Evolutionary conservation across 1,284 basidiomycete species (phyloP), one percentile per base, ranked within the genome.

Genomic region (Ceratobasidium sp.): DNA sequence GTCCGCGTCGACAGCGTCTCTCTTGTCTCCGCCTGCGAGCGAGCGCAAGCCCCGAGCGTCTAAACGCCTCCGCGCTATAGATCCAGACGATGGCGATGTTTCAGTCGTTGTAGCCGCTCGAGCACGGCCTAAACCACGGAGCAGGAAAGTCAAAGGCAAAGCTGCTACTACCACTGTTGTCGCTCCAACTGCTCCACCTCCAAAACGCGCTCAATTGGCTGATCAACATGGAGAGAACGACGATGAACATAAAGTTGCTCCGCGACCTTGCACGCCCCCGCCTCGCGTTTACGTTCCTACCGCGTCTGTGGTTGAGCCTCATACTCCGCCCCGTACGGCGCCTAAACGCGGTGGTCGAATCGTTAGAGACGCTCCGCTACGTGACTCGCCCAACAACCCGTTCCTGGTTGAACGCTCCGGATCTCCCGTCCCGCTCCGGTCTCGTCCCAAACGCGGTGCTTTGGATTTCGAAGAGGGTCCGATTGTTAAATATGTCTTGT

Each of bases 371-470:
- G 77, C 39, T 1, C 80, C 80, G 7, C 51, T 78, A 13, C 70
- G 80, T 28, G 80, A 81, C 69, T 80, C 77, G 70, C 80, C 80
- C 33, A 81, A 81, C 67, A 81, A 81, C 63, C 80, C 80, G 40
- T 81, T 81, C 80, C 33, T 81, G 23, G 44, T 76, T 42, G 53
- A 68, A 42, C 53, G 64, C 28, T 23, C 75, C 18, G 42, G 49
- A 6, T 28, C 72, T 26, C 39, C 76, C 15, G 49, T 46, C 18
- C 56, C 77, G n/a, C 20, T 60, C 28, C 51, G 76, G 40, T n/a
- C 75, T 23, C 46, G 51, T 68, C 61, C 61, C 15, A 73, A 64
- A 42, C 71, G 71, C 44, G 40, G 71, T 39, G 71, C 58, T 5
- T 26, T 26, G 9, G 71, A 75, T 28, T 75, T 63, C 40, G 64